phyloP scores from a whole-genome alignment of 2,329 filamentous ascomycete species.

The Peltaster fructicola region DNA sequence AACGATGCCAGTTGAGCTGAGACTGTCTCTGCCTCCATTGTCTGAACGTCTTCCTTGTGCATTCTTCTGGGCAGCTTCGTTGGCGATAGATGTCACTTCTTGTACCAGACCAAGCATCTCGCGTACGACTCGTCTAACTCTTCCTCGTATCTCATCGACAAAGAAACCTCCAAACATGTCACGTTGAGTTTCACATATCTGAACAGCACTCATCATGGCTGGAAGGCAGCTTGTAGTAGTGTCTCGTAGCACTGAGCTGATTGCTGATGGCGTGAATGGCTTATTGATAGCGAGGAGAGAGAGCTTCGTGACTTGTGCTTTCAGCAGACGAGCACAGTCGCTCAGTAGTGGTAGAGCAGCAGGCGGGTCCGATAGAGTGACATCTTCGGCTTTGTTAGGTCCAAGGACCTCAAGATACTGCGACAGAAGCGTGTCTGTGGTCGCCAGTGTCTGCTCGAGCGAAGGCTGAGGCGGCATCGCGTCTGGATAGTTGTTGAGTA shows the following conservation, averaged over 20 bases:
- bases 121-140: slow-evolving; percentile 41
- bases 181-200: slow-evolving; percentile 40
- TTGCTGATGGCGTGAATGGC: slow-evolving; percentile 66
- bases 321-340: slow-evolving; percentile 55
- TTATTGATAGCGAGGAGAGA: slow-evolving; percentile 73
- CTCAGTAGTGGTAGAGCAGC: slow-evolving; percentile 50
- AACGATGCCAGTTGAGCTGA: slow-evolving; percentile 54
- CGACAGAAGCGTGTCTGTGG: too few relatives aligned
- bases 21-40: slow-evolving; percentile 27
- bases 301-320: slow-evolving; percentile 71
- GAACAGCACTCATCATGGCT: slow-evolving; percentile 51
- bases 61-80: slow-evolving; percentile 24
- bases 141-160: slow-evolving; percentile 43
- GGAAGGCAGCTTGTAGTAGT: slow-evolving; percentile 58
- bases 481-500: too few relatives aligned
- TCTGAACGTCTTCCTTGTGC: too few relatives aligned
- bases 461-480: too few relatives aligned
- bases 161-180: slow-evolving; percentile 44
- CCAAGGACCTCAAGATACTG: too few relatives aligned
- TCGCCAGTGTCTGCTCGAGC: too few relatives aligned
- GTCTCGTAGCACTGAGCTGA: slow-evolving; percentile 51
- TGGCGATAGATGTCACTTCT: slow-evolving; percentile 41
- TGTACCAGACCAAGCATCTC: slow-evolving; percentile 45
- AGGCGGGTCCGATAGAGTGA: slow-evolving; percentile 20
- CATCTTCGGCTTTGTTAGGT: too few relatives aligned